A percentile compares a stretch with the other conserved stretches of the same genome.
These are phyloP conservation scores for Dictyostelium intermedium DNA, from an alignment of 78 protist species.

Conservation along the genomic window DNA sequence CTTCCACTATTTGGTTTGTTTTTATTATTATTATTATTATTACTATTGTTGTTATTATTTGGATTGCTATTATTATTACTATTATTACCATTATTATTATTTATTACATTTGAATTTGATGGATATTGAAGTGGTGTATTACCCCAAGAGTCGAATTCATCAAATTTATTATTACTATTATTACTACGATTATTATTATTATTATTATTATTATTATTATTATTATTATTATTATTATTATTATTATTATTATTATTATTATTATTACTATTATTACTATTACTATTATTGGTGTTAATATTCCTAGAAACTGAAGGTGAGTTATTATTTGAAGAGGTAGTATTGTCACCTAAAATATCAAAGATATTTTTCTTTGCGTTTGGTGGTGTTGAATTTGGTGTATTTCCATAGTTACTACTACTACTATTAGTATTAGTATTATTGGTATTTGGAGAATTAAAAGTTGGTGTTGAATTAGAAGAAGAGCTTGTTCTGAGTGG, in stretches of 20 bases:
- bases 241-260: not conserved
- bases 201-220: not conserved
- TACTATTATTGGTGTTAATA: not conserved
- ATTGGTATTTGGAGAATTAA: not conserved
- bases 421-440: not conserved
- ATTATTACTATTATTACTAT: not conserved
- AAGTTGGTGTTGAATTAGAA: not conserved
- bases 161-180: not conserved
- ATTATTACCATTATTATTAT: not conserved
- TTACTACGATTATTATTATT: not conserved
- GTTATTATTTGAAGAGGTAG: not conserved
- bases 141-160: not conserved
- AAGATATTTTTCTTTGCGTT: not conserved
- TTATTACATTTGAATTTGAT: not conserved
- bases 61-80: not conserved
- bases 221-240: not conserved
- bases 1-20: not conserved
- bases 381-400: constrained; percentile 5
- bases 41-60: constrained; percentile 33
- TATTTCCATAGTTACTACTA: not conserved
- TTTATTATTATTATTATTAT: not conserved
- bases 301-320: not conserved
- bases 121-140: not conserved
- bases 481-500: not conserved
- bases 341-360: not conserved